phyloP scores from a whole-genome alignment of 1,139 yeast species.

The Geotrichum cucujoidarum region DNA sequence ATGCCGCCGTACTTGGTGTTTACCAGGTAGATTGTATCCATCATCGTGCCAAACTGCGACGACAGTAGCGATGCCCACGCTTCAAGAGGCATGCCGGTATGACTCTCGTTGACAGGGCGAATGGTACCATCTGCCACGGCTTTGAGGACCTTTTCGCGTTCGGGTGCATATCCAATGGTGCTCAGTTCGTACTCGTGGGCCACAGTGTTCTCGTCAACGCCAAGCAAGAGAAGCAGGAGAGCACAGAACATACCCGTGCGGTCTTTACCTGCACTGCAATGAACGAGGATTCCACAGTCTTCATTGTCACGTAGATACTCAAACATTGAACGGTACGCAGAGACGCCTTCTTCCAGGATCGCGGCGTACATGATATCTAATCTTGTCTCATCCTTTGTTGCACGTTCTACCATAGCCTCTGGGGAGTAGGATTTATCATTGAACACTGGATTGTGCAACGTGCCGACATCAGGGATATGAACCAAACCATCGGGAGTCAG shows the following conservation, averaged over 20 bases:
- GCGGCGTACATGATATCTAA: constrained; percentile 61
- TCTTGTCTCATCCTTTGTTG: constrained; percentile 39
- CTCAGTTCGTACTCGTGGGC: constrained; percentile 75
- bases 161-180: constrained; percentile 45
- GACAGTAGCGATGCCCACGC: constrained; percentile 58
- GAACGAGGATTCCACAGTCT: constrained; percentile 53
- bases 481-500: constrained; percentile 19
- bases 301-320: constrained; percentile 50
- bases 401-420: constrained; percentile 57
- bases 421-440: constrained; percentile 58
- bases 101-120: background rate
- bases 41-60: constrained; percentile 69
- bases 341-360: constrained; percentile 40
- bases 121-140: constrained; percentile 18
- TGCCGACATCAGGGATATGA: constrained; percentile 43
- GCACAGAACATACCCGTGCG: constrained; percentile 74
- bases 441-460: constrained; percentile 59
- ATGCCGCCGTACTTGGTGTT: constrained; percentile 54
- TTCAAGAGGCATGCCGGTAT: constrained; percentile 26
- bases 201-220: constrained; percentile 60
- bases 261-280: constrained; percentile 86
- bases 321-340: constrained; percentile 47
- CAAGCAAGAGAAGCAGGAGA: constrained; percentile 57
- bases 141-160: constrained; percentile 21
- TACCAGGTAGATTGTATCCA: constrained; percentile 52